phyloP scores from a whole-genome alignment of 768 basidiomycete genomes.

The Xerocomus spinulosus region DNA sequence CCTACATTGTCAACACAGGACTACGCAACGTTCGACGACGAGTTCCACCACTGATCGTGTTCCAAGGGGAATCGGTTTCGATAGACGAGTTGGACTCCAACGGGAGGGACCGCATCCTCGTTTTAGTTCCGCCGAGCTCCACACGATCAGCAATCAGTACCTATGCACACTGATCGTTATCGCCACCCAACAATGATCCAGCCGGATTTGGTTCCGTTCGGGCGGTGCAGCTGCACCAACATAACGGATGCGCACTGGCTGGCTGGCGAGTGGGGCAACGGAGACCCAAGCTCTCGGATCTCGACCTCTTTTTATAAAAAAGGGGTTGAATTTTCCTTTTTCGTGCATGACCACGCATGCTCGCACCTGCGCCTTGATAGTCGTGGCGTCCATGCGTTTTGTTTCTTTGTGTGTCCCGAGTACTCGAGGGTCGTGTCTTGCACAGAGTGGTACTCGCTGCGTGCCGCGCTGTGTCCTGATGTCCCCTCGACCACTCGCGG shows the following conservation, averaged over 20 bases:
- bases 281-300: conserved; percentile 70
- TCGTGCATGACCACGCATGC: conserved; percentile 43
- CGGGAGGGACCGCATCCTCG: conserved; percentile 1
- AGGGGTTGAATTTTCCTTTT: conserved; percentile 70
- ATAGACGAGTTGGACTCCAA: background rate
- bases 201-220: conserved; percentile 20
- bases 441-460: too few relatives aligned
- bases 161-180: conserved; percentile 13
- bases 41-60: conserved; percentile 14
- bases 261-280: conserved; percentile 66
- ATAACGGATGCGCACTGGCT: too few relatives aligned
- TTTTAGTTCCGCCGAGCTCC: conserved; percentile 17
- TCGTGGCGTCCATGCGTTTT: conserved; percentile 46
- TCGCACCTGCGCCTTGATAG: conserved; percentile 67
- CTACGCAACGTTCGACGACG: conserved; percentile 10
- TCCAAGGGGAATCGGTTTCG: background rate
- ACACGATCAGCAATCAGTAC: conserved; percentile 2
- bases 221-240: conserved; percentile 19
- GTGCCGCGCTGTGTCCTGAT: too few relatives aligned
- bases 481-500: too few relatives aligned
- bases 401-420: background rate
- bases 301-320: conserved; percentile 75
- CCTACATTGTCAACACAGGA: conserved; percentile 11
- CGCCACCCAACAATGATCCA: conserved; percentile 15
- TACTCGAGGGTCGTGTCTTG: conserved; percentile 5